Evolutionary conservation across 441 rosid species (phyloP), one percentile per base, ranked within the genome.

Genomic region (Gossypium lobatum): DNA sequence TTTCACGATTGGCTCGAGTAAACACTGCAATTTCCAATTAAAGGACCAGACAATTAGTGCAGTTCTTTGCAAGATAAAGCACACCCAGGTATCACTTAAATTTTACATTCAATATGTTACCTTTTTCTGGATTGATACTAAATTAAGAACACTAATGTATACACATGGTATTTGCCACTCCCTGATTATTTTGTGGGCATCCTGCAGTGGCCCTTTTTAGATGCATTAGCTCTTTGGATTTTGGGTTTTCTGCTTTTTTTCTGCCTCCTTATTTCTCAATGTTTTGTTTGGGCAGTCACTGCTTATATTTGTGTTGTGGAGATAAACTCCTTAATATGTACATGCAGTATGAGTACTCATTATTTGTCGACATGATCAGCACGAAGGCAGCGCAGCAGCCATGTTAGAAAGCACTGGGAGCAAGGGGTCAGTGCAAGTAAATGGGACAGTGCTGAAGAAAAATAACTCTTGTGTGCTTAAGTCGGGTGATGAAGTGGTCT

Each of bases 361-460:
- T 85, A 80, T 86, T 83, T 88, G 81, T 91, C 83, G 86, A 82
- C 95, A 84, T 90, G 87, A 83, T 84, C 92, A 95, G 99, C 86
- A 77, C 20, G 93, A 88, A 83, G 96, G 91, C 77, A 73, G 84
- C 79, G 85, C 83, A 55, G 87, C 80, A 60, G 96, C 95, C 28
- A 72, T 86, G n/a, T 79, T 95, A 78, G 97, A 95, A 80, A 85
- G 89, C 84, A 77, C 75, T 2, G 98, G 97, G 25, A 86, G 82
- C 89, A 91, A 91, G 80, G 94, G 95, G 65, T 76, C 78, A n/a
- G 89, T 93, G 70, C 92, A 84, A 84, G 91, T 91, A 65, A 93
- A 93, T 80, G 95, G 97, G 18, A 83, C 65, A 54, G 16, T 75
- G 67, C 73, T 91, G 76, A 90, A 82, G 86, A 93, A 77, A 81